Conservation (phyloP, 805 yeast species). For the Candida silvicultrix region DNA sequence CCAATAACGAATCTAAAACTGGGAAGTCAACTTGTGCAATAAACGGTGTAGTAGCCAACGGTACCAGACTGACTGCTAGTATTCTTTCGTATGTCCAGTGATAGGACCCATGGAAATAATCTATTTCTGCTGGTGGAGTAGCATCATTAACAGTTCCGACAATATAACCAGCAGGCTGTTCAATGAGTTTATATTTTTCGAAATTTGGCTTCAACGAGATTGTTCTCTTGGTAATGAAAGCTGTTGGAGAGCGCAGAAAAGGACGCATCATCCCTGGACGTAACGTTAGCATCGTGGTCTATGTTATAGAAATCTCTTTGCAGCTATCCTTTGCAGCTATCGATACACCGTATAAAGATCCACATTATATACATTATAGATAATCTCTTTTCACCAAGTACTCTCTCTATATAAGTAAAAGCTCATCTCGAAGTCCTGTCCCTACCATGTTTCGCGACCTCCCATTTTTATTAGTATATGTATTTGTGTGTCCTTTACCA, state of each 20-base stretch:
- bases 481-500: too few species aligned
- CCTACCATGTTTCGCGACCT: too few species aligned
- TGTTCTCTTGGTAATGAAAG: not conserved
- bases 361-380: too few species aligned
- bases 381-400: too few species aligned
- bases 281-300: not conserved
- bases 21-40: conserved; percentile 48
- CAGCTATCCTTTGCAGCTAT: too few species aligned
- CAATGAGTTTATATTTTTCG: conserved; percentile 36
- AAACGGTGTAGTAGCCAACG: conserved; percentile 57
- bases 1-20: conserved; percentile 63
- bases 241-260: not conserved
- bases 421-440: too few species aligned
- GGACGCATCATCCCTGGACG: not conserved
- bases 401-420: too few species aligned
- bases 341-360: too few species aligned
- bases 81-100: conserved; percentile 72
- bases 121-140: conserved; percentile 51
- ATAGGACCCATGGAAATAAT: conserved; percentile 56
- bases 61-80: conserved; percentile 55
- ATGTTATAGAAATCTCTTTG: too few species aligned
- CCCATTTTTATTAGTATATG: too few species aligned
- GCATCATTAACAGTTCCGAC: conserved; percentile 73
- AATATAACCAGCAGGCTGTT: conserved; percentile 70
- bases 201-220: conserved; percentile 20